Base-by-base conservation (phyloP, 805 yeast species). In the Grigorovia transvaalensis region DNA sequence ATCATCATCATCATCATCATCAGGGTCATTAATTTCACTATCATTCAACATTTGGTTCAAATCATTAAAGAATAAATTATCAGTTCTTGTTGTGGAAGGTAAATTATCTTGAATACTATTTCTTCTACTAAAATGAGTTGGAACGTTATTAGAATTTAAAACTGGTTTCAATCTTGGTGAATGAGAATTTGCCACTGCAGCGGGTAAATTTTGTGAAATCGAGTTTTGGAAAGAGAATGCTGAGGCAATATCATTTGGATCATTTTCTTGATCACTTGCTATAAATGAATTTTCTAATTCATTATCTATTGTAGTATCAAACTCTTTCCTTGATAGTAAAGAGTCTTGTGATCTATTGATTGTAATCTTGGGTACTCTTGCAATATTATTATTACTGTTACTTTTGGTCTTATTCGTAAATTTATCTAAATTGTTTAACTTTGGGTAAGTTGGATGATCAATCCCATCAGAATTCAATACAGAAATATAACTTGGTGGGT, bases 401-500 rank as follows among this genome's bases (percentile, higher is more conserved):
- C 8, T 33, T 2, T 12, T 33, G 20, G 13, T 27, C 11, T 27
- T 18, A 11, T n/a, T 35, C 6, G n/a, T 43, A n/a, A 23, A 30
- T 45, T 18, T 11, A 17, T 19, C 18, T 12, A 23, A 27, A 18
- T 30, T 30, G 13, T 33, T 43, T 12, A 38, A 15, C 15, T 38
- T 38, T 9, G 40, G 7, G 9, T 18, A 46, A 46, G 18, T 46
- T n/a, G 42, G 2, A 27, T 35, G 33, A 41, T 47, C 51, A n/a
- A 52, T 47, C 4, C 57, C 60, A 40, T 55, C 59, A 9, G 50
- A 4, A 35, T 58, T 57, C 47, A 65, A 45, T 33, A 61, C 58
- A 9, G 66, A 71, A n/a, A 50, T 57, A 51, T 71, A 71, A 2
- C 68, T 52, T 12, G 74, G 74, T 13, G 74, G 74, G 30, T 63